These are phyloP conservation scores for Megacollybia platyphylla DNA, from an alignment of 1,284 basidiomycete species.

Conservation along the genomic window DNA sequence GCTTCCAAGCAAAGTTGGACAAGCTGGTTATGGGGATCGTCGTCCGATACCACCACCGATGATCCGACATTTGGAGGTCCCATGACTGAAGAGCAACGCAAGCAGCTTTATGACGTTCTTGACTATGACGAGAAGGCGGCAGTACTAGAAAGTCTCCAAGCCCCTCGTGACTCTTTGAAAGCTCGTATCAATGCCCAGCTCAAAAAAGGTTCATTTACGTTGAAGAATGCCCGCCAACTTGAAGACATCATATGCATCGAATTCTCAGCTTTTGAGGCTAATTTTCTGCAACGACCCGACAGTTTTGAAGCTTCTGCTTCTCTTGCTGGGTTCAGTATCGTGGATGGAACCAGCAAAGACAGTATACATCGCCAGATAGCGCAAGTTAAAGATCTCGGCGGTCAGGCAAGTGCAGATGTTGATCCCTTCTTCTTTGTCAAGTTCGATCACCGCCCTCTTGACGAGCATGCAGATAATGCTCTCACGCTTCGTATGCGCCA, in stretches of 20 bases:
- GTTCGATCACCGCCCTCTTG: slow-evolving; percentile 89
- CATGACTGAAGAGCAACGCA: slow-evolving; percentile 88
- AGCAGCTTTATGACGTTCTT: slow-evolving; percentile 87
- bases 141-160: slow-evolving; percentile 53
- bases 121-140: slow-evolving; percentile 88
- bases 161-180: slow-evolving; percentile 77
- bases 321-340: slow-evolving; percentile 82
- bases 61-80: slow-evolving; percentile 48
- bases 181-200: slow-evolving; percentile 69
- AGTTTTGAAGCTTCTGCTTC: slow-evolving; percentile 76
- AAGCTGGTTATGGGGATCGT: slow-evolving; percentile 79
- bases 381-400: slow-evolving; percentile 54
- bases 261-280: slow-evolving; percentile 83
- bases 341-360: slow-evolving; percentile 79
- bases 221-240: slow-evolving; percentile 63
- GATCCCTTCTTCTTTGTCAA: slow-evolving; percentile 88
- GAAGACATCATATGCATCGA: slow-evolving; percentile 79
- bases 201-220: slow-evolving; percentile 77
- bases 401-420: slow-evolving; percentile 3
- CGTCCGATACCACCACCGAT: slow-evolving; percentile 21
- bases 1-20: slow-evolving; percentile 54
- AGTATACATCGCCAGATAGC: slow-evolving; percentile 91
- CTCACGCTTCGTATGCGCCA: slow-evolving; percentile 88
- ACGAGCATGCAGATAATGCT: slow-evolving; percentile 87
- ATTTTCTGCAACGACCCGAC: slow-evolving; percentile 77